Evolutionary conservation across 2,329 filamentous ascomycete genomes (phyloP).

Genomic region (Tolypocladium cylindrosporum): DNA sequence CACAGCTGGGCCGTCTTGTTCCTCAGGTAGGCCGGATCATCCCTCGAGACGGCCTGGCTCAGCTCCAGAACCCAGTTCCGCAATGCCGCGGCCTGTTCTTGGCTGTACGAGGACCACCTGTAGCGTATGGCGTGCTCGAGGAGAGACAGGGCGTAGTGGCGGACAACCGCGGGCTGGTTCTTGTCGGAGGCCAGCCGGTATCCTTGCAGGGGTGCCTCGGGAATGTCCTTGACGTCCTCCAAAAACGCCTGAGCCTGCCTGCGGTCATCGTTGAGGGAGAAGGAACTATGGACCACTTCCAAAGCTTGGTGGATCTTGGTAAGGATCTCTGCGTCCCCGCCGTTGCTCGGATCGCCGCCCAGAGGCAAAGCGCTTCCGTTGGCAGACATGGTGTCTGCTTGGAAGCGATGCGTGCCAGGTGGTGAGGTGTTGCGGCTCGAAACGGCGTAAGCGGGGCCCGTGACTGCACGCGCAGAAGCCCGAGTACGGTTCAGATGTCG

Average conservation of each 20-base stretch:
- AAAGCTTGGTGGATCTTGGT: constrained; percentile 73
- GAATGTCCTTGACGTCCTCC: constrained; percentile 70
- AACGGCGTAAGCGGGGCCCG: constrained; percentile 2
- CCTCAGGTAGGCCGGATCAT: constrained; percentile 73
- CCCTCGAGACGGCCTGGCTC: constrained; percentile 56
- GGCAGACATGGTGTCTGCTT: constrained; percentile 20
- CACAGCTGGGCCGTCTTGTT: constrained; percentile 94
- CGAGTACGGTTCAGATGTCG: background rate
- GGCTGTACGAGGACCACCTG: constrained; percentile 64
- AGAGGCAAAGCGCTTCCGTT: constrained; percentile 23
- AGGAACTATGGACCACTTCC: constrained; percentile 74
- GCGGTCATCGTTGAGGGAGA: constrained; percentile 71
- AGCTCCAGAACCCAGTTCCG: constrained; percentile 72
- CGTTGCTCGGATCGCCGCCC: constrained; percentile 23
- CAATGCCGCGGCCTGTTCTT: constrained; percentile 57
- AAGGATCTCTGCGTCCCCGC: constrained; percentile 36
- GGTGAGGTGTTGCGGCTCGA: constrained; percentile 4
- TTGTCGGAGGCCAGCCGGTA: constrained; percentile 71
- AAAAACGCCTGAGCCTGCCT: constrained; percentile 77
- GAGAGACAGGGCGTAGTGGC: constrained; percentile 88
- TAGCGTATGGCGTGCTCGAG: constrained; percentile 85
- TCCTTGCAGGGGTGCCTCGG: constrained; percentile 75
- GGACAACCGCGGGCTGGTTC: constrained; percentile 67
- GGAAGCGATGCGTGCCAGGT: constrained; percentile 1
- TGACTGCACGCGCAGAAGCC: background rate